Percentiles rank a stretch among this genome's conserved stretches.
These are phyloP conservation scores for Corymbia calophylla DNA, from an alignment of 441 rosid species.

Conservation along the genomic window DNA sequence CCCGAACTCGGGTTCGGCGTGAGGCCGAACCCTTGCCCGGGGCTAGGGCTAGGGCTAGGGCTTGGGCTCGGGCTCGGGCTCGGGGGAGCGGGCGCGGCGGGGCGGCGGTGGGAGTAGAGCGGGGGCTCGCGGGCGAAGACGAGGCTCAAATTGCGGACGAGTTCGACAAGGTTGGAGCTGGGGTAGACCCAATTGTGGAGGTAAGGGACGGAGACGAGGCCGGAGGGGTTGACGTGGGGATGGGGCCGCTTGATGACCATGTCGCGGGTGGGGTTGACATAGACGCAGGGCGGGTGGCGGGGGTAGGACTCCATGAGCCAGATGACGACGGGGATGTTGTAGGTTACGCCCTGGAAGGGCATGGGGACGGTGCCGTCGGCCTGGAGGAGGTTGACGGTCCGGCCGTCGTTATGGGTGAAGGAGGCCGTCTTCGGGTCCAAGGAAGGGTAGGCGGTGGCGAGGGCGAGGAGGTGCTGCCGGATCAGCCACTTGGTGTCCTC, in stretches of 20 bases:
- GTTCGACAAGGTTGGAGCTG: constrained; percentile 82
- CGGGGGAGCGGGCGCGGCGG: not conserved
- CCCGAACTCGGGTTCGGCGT: constrained; percentile 12
- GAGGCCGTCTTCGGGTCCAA: constrained; percentile 84
- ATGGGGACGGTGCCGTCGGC: constrained; percentile 93
- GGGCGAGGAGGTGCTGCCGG: constrained; percentile 78
- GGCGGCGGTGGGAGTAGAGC: constrained; percentile 76
- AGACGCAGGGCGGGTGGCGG: constrained; percentile 81
- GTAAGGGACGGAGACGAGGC: constrained; percentile 71
- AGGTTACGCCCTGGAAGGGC: constrained; percentile 73
- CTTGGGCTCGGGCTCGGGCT: not conserved
- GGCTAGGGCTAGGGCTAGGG: constrained; percentile 12
- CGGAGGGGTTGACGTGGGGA: constrained; percentile 77
- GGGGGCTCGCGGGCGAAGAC: constrained; percentile 82
- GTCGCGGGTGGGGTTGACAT: constrained; percentile 87
- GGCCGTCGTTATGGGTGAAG: constrained; percentile 97
- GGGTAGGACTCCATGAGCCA: constrained; percentile 96
- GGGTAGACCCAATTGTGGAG: constrained; percentile 88
- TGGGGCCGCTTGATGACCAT: constrained; percentile 94
- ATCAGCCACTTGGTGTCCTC: constrained; percentile 86
- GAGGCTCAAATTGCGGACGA: constrained; percentile 47
- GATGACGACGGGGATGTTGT: constrained; percentile 81
- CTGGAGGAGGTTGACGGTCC: constrained; percentile 86
- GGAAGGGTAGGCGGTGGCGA: constrained; percentile 57
- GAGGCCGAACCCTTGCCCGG: constrained; percentile 4